Evolutionary conservation across 176 grass and related monocot genomes (phyloP).

Genomic region (Puya raimondii): DNA sequence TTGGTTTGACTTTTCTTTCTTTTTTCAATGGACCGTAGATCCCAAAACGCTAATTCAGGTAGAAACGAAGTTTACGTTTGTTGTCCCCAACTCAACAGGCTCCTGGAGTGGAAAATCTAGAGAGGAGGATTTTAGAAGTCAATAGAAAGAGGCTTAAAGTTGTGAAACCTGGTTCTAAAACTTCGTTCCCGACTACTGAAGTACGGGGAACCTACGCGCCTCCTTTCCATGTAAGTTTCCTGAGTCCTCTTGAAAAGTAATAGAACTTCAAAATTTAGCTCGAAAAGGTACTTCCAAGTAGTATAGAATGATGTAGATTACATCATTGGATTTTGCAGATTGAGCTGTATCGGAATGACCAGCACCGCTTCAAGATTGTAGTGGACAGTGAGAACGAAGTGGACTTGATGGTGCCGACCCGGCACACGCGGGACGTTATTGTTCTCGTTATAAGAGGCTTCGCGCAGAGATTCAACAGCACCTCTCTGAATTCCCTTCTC

Average conservation of each 20-base stretch:
- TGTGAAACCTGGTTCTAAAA: slow-evolving; percentile 92
- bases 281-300: neutral
- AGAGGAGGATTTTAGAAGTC: slow-evolving; percentile 79
- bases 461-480: slow-evolving; percentile 92
- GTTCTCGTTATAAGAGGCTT: slow-evolving; percentile 81
- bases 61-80: neutral
- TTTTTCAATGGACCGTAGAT: neutral
- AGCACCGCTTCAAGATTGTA: slow-evolving; percentile 87
- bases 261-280: neutral
- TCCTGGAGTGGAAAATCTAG: slow-evolving; percentile 70
- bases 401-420: slow-evolving; percentile 83
- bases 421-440: slow-evolving; percentile 59
- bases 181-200: slow-evolving; percentile 76
- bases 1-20: neutral
- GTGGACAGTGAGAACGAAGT: slow-evolving; percentile 62
- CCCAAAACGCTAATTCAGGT: neutral
- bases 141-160: slow-evolving; percentile 88
- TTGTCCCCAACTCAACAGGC: slow-evolving; percentile 31
- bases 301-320: neutral
- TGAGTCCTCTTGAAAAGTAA: neutral
- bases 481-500: slow-evolving; percentile 84
- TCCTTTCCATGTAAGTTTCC: slow-evolving; percentile 71
- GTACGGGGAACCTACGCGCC: slow-evolving; percentile 69
- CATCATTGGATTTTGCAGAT: slow-evolving; percentile 39
- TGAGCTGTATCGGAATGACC: slow-evolving; percentile 71